Percentiles rank a stretch among this genome's conserved stretches.
phyloP scores from a whole-genome alignment of 2,329 filamentous ascomycete species.

The Alternaria sp. region DNA sequence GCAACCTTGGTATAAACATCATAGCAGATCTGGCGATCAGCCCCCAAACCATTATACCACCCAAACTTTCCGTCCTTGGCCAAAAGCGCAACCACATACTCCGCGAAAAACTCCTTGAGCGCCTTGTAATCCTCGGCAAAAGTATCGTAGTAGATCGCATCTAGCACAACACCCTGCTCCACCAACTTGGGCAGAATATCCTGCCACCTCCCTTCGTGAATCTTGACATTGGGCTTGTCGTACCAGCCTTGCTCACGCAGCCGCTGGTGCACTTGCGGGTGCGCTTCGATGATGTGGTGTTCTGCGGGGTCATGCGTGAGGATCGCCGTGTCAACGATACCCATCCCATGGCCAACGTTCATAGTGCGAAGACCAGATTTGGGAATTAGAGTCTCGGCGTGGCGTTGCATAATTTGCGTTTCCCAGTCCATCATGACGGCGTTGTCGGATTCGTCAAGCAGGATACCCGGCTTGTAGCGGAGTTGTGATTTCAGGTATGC shows the following conservation, averaged over 20 bases:
- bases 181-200: slow-evolving; percentile 74
- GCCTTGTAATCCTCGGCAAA: slow-evolving; percentile 48
- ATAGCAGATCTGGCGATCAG: slow-evolving; percentile 49
- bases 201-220: slow-evolving; percentile 81
- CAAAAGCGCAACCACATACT: slow-evolving; percentile 45
- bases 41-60: slow-evolving; percentile 48
- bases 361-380: slow-evolving; percentile 70
- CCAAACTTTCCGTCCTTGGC: slow-evolving; percentile 43
- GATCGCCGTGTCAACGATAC: slow-evolving; percentile 82
- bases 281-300: slow-evolving; percentile 88
- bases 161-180: slow-evolving; percentile 72
- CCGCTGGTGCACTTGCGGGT: slow-evolving; percentile 75
- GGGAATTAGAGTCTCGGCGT: slow-evolving; percentile 71
- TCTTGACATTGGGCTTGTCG: slow-evolving; percentile 62
- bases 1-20: slow-evolving; percentile 49
- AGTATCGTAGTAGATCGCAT: slow-evolving; percentile 64
- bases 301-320: slow-evolving; percentile 68
- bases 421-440: slow-evolving; percentile 97
- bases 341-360: slow-evolving; percentile 91
- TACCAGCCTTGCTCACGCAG: slow-evolving; percentile 72
- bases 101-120: slow-evolving; percentile 47
- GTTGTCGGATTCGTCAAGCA: slow-evolving; percentile 77
- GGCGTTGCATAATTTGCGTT: slow-evolving; percentile 80
- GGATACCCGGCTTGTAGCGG: slow-evolving; percentile 46
- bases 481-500: slow-evolving; percentile 45